phyloP scores from a whole-genome alignment of 2,329 filamentous ascomycete genomes.

The Elsinoe fawcettii region DNA sequence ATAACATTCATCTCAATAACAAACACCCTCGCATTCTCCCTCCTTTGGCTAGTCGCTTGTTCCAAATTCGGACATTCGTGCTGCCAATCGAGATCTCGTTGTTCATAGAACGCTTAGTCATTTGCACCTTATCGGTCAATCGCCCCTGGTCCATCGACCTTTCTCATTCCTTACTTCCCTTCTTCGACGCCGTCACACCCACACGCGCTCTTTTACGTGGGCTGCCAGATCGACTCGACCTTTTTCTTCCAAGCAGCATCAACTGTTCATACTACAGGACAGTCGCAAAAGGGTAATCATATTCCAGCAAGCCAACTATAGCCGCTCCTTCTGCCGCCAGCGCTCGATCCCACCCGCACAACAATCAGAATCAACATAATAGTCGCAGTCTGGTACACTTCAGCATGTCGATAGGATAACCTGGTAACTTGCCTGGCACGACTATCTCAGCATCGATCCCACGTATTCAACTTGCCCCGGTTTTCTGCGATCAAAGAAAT shows the following conservation, averaged over 20 bases:
- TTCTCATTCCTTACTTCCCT: constrained; percentile 11
- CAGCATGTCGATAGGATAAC: constrained; percentile 7
- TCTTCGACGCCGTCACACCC: constrained; percentile 2
- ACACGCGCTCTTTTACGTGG: constrained; percentile 14
- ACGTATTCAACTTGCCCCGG: not conserved
- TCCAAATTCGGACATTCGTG: not conserved
- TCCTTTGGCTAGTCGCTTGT: not conserved
- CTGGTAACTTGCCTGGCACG: not conserved
- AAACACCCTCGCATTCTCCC: constrained; percentile 7
- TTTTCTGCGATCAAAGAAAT: not conserved
- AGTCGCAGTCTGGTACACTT: not conserved
- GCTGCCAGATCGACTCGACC: not conserved
- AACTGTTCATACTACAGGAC: constrained; percentile 7
- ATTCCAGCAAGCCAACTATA: constrained; percentile 6
- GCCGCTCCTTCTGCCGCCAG: constrained; percentile 1
- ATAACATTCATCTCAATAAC: constrained; percentile 5
- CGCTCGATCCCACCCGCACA: not conserved
- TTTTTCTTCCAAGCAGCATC: not conserved
- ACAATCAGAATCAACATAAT: not conserved
- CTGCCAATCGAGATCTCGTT: constrained; percentile 1
- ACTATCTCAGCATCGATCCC: constrained; percentile 3
- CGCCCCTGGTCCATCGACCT: constrained; percentile 7
- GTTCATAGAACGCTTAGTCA: constrained; percentile 4
- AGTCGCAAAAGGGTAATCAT: constrained; percentile 11
- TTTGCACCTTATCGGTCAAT: constrained; percentile 12